A percentile compares a stretch with the other conserved stretches of the same genome.
Conservation (phyloP, 805 yeast genomes). For the Yamadazyma olivae region DNA sequence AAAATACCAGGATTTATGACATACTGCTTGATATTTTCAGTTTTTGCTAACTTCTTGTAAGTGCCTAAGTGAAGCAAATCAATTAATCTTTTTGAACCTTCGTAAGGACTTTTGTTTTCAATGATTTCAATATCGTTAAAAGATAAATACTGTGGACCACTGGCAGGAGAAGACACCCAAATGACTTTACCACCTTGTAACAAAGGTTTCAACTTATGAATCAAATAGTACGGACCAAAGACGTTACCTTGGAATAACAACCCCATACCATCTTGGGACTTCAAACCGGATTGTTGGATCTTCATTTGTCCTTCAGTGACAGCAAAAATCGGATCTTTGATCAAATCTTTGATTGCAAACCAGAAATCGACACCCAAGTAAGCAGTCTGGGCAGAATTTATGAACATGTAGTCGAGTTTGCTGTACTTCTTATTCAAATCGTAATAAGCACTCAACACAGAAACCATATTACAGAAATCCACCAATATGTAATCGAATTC, state of each 20-base stretch:
- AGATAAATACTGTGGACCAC: slow-evolving; percentile 71
- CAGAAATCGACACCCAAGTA: slow-evolving; percentile 86
- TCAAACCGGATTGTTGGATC: slow-evolving; percentile 74
- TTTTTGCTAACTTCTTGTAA: slow-evolving; percentile 44
- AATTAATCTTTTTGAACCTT: slow-evolving; percentile 85
- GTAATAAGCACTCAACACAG: slow-evolving; percentile 69
- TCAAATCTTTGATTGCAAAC: slow-evolving; percentile 67
- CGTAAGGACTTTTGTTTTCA: slow-evolving; percentile 67
- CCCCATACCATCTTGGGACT: slow-evolving; percentile 77
- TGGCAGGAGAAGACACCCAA: slow-evolving; percentile 86
- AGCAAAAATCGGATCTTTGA: slow-evolving; percentile 67
- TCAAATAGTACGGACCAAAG: slow-evolving; percentile 89
- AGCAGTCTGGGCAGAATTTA: slow-evolving; percentile 89
- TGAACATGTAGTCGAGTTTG: slow-evolving; percentile 72
- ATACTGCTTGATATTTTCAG: slow-evolving; percentile 64
- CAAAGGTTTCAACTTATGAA: slow-evolving; percentile 59
- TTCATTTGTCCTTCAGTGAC: slow-evolving; percentile 89
- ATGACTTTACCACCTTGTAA: slow-evolving; percentile 63
- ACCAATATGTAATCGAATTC: slow-evolving; percentile 86
- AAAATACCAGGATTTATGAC: slow-evolving; percentile 94
- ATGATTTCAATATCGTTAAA: slow-evolving; percentile 73
- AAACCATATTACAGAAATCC: slow-evolving; percentile 90
- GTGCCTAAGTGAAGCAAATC: slow-evolving; percentile 80
- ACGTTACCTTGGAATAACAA: slow-evolving; percentile 92
- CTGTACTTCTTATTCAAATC: slow-evolving; percentile 64